Evolutionary conservation across 2,329 filamentous ascomycete genomes (phyloP).

Genomic region (Karstenula rhodostoma): DNA sequence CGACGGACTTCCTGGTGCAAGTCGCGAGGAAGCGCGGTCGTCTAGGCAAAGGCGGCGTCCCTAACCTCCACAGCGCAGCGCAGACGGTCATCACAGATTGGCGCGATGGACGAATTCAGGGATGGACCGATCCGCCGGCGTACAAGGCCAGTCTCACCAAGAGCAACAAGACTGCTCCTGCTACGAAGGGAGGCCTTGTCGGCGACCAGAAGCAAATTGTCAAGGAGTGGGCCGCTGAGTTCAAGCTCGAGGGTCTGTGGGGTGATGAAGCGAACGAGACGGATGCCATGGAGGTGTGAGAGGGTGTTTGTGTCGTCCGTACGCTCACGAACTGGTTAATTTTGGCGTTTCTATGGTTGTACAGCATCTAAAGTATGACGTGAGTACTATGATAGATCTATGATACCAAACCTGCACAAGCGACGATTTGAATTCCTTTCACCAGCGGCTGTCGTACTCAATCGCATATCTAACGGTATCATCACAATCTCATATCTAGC

Average conservation of each 20-base stretch:
- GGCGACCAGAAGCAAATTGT: conserved; percentile 85
- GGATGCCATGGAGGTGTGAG: conserved; percentile 46
- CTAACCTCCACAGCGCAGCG: conserved; percentile 86
- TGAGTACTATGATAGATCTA: conserved; percentile 10
- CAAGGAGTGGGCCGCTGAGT: conserved; percentile 91
- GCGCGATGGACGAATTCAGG: conserved; percentile 93
- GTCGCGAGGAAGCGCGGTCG: conserved; percentile 92
- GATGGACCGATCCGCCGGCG: conserved; percentile 82
- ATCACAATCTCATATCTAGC: background rate
- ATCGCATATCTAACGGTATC: background rate
- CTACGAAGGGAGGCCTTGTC: conserved; percentile 39
- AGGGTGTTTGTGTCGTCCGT: no score
- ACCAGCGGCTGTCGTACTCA: background rate
- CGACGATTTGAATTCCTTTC: background rate
- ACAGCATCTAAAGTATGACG: conserved; percentile 2
- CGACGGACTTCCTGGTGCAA: conserved; percentile 91
- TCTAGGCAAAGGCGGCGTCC: conserved; percentile 86
- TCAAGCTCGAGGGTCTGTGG: conserved; percentile 93
- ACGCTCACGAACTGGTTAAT: background rate
- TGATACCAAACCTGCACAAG: conserved; percentile 18
- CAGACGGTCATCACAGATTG: conserved; percentile 97
- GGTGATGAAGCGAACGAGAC: conserved; percentile 65
- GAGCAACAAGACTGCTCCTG: conserved; percentile 48
- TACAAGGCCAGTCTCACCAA: conserved; percentile 63
- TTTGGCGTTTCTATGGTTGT: conserved; percentile 9